Evolutionary conservation across 176 grass and related monocot genomes (phyloP), one percentile per base, ranked within the genome.

Genomic region (Eleusine coracana): DNA sequence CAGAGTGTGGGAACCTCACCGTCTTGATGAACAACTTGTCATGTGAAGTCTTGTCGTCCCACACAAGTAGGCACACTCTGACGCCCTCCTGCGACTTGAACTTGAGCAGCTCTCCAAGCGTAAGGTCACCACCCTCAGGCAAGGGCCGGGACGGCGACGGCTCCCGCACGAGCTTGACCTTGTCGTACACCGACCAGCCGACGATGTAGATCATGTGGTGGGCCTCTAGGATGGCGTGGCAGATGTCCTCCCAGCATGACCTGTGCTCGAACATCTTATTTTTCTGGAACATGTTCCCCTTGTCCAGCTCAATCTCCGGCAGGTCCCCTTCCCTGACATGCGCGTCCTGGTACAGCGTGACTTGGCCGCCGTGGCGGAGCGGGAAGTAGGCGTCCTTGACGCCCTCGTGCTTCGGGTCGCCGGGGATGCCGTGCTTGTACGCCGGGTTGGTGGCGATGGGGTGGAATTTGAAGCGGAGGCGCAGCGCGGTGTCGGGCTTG

Each of bases 61-160:
- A 98, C 38, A 98, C 96, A n/a, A 98, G 93, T 80, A 98, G 84
- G 86, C 96, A 98, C 31, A 98, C 96, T 54, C 96, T 86, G n/a
- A 95, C 92, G 6, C 92, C 96, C 80, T 98, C 96, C 79, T 98
- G 91, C 20, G 96, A 95, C 89, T 98, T 98, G 93, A 87, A 98
- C 85, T 93, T 98, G 73, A 98, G 96, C 39, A 98, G 89, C 0
- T 98, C 87, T 3, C 96, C 96, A 58, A 99, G 88, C 1, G 89
- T 93, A 48, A 99, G 80, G 36, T 93, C 9, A 11, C 81, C 87
- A 71, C 79, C 87, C 4, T 81, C 73, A 0, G 96, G 82, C 55
- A 99, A 71, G 4, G 85, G 80, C 48, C 85, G 86, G 27, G 86
- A 77, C 4, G 74, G 83, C 76, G 86, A 77, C 4, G 74, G 83